These are phyloP conservation scores for Pythium graminicola DNA, from an alignment of 352 stramenopile species.

Conservation along the genomic window DNA sequence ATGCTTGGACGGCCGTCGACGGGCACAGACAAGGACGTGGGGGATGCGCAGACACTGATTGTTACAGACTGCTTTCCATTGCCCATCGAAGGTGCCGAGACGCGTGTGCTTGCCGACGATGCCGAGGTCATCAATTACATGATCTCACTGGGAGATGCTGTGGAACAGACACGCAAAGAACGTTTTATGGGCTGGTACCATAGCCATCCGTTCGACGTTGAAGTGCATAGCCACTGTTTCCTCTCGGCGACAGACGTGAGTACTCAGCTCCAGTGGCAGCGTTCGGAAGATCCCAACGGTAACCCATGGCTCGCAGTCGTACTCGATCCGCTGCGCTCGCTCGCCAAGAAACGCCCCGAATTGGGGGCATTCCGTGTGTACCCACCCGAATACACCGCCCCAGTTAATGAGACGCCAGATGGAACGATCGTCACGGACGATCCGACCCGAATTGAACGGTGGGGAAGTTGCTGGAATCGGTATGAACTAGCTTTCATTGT, in stretches of 20 bases:
- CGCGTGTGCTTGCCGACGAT: conserved; percentile 95
- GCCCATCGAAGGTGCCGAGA: conserved; percentile 95
- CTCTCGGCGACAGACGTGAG: conserved; percentile 95
- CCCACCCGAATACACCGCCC: conserved; percentile 92
- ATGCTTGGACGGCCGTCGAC: conserved; percentile 91
- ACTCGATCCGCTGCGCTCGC: conserved; percentile 93
- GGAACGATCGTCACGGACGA: conserved; percentile 92
- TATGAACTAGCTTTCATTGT: conserved; percentile 22
- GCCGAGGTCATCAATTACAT: conserved; percentile 99
- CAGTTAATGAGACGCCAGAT: conserved; percentile 93
- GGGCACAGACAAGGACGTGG: conserved; percentile 76
- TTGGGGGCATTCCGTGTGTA: conserved; percentile 98
- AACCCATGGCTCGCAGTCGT: conserved; percentile 98
- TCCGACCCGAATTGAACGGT: conserved; percentile 90
- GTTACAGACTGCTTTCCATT: conserved; percentile 98
- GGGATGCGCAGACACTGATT: conserved; percentile 90
- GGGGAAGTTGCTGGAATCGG: conserved; percentile 94
- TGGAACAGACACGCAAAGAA: conserved; percentile 94
- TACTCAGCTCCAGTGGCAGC: conserved; percentile 98
- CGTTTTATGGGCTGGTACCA: conserved; percentile 99
- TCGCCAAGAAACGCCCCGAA: conserved; percentile 91
- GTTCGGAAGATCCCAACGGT: conserved; percentile 92
- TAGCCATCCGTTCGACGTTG: conserved; percentile 98
- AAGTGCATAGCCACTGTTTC: conserved; percentile 96
- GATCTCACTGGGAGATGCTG: conserved; percentile 94